A percentile compares a stretch with the other conserved stretches of the same genome.
Conservation (phyloP, 257 asterid species). For the Sherardia arvensis region DNA sequence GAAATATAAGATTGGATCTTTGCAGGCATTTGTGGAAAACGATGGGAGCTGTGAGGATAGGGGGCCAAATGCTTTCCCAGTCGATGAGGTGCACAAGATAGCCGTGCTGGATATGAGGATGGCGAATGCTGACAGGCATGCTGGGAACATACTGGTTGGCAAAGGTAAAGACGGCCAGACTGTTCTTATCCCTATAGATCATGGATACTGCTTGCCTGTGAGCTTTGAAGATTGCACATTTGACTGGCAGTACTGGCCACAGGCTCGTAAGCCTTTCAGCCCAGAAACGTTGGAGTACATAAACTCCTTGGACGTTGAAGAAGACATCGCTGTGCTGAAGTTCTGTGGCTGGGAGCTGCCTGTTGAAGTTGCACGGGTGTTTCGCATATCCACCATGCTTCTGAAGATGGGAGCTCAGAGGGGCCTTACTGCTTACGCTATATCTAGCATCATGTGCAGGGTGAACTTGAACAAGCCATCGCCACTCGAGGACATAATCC, state of each 20-base stretch:
- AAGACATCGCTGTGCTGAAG: constrained; percentile 60
- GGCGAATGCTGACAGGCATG: constrained; percentile 91
- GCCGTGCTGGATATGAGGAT: constrained; percentile 80
- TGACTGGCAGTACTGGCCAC: constrained; percentile 96
- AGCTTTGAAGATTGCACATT: constrained; percentile 51
- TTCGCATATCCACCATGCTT: constrained; percentile 85
- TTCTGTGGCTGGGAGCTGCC: constrained; percentile 83
- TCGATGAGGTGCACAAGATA: constrained; percentile 79
- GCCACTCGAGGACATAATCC: constrained; percentile 57
- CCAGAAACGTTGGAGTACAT: constrained; percentile 52
- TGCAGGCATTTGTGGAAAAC: constrained; percentile 72
- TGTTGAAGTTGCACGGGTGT: constrained; percentile 52
- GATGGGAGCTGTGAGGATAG: constrained; percentile 86
- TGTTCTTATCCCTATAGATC: constrained; percentile 79
- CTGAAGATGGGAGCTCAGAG: constrained; percentile 73
- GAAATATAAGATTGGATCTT: constrained; percentile 62
- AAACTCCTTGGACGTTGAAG: constrained; percentile 54
- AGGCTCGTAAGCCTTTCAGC: constrained; percentile 65
- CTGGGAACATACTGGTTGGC: constrained; percentile 69
- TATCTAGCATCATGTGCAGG: constrained; percentile 79
- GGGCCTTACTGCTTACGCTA: constrained; percentile 65
- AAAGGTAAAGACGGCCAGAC: constrained; percentile 60
- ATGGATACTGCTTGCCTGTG: constrained; percentile 93
- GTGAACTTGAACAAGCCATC: constrained; percentile 56
- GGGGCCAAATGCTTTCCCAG: constrained; percentile 77